phyloP scores from a whole-genome alignment of 192 early-diverging fungal species.

The Chytriomyces hyalinus region DNA sequence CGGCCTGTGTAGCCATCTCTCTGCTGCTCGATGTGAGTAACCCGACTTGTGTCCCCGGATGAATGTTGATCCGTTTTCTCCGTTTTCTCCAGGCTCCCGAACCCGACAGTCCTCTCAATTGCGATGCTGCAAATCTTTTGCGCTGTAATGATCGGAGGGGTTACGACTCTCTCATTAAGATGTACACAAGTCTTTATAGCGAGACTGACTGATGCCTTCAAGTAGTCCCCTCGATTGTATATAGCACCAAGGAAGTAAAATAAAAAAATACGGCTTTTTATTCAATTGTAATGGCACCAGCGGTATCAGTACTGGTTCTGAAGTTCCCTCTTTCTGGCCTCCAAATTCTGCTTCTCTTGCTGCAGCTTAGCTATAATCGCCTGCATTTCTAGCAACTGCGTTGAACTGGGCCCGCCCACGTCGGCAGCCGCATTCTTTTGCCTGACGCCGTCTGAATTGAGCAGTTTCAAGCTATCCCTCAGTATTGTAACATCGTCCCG shows the following conservation, averaged over 20 bases:
- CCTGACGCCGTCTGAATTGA: constrained; percentile 4
- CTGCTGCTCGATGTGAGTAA: constrained; percentile 69
- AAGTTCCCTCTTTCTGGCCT: constrained; percentile 22
- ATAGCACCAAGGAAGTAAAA: neutral
- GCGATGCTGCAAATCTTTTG: constrained; percentile 92
- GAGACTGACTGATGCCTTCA: neutral
- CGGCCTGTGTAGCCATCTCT: constrained; percentile 81
- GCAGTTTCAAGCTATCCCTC: constrained; percentile 26
- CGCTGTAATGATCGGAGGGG: constrained; percentile 84
- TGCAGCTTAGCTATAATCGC: constrained; percentile 17
- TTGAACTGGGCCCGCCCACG: neutral
- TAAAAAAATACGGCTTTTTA: constrained; percentile 6
- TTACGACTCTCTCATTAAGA: constrained; percentile 83
- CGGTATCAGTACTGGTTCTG: constrained; percentile 6
- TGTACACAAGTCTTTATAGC: constrained; percentile 78
- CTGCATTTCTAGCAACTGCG: constrained; percentile 2
- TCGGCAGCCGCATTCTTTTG: neutral
- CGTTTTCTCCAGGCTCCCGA: constrained; percentile 67
- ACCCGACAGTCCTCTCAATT: constrained; percentile 89
- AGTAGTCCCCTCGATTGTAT: neutral
- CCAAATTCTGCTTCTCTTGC: constrained; percentile 18
- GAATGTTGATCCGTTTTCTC: neutral
- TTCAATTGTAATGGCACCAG: neutral
- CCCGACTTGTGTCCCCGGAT: neutral
- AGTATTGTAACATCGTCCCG: constrained; percentile 32